Conservation (phyloP, 2,329 filamentous ascomycete species). For the Fusarium neocosmosporiellum region DNA sequence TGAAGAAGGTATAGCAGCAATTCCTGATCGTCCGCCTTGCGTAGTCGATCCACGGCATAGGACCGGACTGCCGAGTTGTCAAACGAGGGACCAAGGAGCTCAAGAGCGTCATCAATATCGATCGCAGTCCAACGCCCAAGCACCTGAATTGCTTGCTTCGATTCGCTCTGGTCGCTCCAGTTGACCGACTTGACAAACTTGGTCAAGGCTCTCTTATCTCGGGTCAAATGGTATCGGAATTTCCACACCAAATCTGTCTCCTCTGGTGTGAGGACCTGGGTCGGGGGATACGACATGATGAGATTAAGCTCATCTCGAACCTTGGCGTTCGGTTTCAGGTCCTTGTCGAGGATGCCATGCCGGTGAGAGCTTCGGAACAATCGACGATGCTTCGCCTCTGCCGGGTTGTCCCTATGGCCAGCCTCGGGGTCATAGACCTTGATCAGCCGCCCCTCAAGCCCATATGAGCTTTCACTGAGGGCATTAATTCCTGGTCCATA, state of each 20-base stretch:
- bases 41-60: slow-evolving; percentile 91
- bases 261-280: slow-evolving; percentile 85
- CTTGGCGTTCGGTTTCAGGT: slow-evolving; percentile 95
- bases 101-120: slow-evolving; percentile 94
- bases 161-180: slow-evolving; percentile 88
- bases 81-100: slow-evolving; percentile 91
- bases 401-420: slow-evolving; percentile 89
- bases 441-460: slow-evolving; percentile 72
- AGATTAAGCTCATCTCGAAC: slow-evolving; percentile 92
- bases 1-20: slow-evolving; percentile 91
- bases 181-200: slow-evolving; percentile 99
- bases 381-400: slow-evolving; percentile 92
- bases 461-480: slow-evolving; percentile 62
- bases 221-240: slow-evolving; percentile 92
- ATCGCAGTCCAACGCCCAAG: slow-evolving; percentile 96
- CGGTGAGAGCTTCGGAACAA: slow-evolving; percentile 90
- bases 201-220: slow-evolving; percentile 91
- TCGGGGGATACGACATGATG: slow-evolving; percentile 93
- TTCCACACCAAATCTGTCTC: slow-evolving; percentile 98
- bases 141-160: slow-evolving; percentile 88
- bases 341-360: slow-evolving; percentile 93
- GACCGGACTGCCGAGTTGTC: slow-evolving; percentile 89
- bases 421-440: slow-evolving; percentile 95
- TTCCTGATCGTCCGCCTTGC: slow-evolving; percentile 93
- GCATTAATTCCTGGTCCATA: slow-evolving; percentile 90